These are phyloP conservation scores for Calonectria hawksworthii DNA, from an alignment of 2,329 filamentous ascomycete species.

Conservation along the genomic window DNA sequence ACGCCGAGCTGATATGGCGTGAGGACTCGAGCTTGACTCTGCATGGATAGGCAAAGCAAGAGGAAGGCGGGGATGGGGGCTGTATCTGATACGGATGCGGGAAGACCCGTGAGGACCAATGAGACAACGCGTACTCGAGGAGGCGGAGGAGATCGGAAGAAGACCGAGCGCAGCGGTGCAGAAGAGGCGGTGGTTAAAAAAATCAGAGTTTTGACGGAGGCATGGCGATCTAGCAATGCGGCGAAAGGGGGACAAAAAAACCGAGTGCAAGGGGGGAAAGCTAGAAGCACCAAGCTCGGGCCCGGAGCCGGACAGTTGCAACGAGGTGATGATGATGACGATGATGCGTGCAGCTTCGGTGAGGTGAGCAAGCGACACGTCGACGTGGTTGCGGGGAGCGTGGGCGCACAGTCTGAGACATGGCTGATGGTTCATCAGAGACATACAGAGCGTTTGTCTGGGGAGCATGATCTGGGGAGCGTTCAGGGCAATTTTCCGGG, in stretches of 20 bases:
- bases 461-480: constrained; percentile 11
- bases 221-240: constrained; percentile 9
- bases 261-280: not conserved
- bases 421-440: constrained; percentile 19
- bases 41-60: not conserved
- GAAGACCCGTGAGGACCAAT: constrained; percentile 15
- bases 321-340: not conserved
- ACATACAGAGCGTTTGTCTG: constrained; percentile 11
- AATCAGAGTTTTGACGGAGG: constrained; percentile 23
- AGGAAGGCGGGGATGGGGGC: not conserved
- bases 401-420: constrained; percentile 12
- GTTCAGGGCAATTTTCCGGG: constrained; percentile 4
- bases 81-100: constrained; percentile 9
- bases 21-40: not conserved
- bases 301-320: not conserved
- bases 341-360: not conserved
- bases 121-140: not conserved
- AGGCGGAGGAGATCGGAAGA: constrained; percentile 25
- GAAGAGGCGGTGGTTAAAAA: not conserved
- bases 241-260: not conserved
- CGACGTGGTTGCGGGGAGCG: not conserved
- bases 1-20: constrained; percentile 16
- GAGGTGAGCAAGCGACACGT: constrained; percentile 10
- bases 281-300: not conserved
- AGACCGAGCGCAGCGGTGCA: constrained; percentile 20